Conservation (phyloP, 1,284 basidiomycete genomes). For the Phlebopus sp. region DNA sequence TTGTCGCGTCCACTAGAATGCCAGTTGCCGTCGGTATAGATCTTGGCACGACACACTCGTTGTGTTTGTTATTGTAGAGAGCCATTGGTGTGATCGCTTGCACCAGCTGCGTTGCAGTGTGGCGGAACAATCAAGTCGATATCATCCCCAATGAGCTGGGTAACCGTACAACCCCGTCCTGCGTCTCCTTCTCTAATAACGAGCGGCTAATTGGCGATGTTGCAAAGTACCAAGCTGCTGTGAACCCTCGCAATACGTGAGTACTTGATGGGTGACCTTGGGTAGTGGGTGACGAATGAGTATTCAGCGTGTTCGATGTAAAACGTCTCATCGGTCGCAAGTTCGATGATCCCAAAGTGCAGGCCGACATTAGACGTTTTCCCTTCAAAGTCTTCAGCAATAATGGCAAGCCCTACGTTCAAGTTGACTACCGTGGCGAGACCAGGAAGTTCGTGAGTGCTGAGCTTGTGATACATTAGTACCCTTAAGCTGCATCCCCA, state of each 20-base stretch:
- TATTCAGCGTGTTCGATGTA: no score
- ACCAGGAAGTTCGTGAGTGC: conserved; percentile 84
- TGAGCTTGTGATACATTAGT: not conserved
- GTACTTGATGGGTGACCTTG: conserved; percentile 18
- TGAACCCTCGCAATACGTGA: conserved; percentile 68
- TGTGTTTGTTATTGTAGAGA: no score
- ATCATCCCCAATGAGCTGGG: conserved; percentile 98
- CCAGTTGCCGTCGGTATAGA: no score
- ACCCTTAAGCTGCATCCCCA: conserved; percentile 28
- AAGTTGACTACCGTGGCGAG: conserved; percentile 90
- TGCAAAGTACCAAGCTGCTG: conserved; percentile 92
- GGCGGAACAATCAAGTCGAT: conserved; percentile 98
- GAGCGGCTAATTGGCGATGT: conserved; percentile 96
- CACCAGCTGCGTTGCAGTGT: conserved; percentile 83
- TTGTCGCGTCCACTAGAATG: no score
- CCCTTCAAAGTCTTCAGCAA: conserved; percentile 89
- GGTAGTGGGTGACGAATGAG: not conserved
- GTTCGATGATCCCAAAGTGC: no score
- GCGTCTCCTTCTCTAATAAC: conserved; percentile 89
- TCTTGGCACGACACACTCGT: no score
- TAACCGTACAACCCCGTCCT: conserved; percentile 94
- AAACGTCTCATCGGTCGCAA: no score
- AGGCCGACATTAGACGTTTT: conserved; percentile 61
- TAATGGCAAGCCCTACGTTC: conserved; percentile 83
- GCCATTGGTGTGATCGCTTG: not conserved